A percentile compares a stretch with the other conserved stretches of the same genome.
Conservation (phyloP, 1,284 basidiomycete species). For the Ganoderma leucocontextum region DNA sequence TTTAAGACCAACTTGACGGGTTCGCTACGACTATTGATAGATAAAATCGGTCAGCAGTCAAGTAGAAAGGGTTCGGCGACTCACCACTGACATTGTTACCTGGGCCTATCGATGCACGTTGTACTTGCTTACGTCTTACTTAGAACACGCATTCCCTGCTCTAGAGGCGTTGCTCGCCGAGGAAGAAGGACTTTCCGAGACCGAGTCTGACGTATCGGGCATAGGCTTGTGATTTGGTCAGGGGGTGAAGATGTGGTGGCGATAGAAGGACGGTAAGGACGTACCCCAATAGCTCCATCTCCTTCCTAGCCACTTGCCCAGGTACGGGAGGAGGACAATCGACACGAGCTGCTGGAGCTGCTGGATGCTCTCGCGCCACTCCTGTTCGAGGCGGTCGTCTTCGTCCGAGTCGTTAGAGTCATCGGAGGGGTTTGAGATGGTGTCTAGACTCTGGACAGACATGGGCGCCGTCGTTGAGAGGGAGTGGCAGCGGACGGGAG, state of each 20-base stretch:
- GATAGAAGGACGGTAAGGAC: conserved; percentile 41
- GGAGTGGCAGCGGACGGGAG: conserved; percentile 9
- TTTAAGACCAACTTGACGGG: conserved; percentile 28
- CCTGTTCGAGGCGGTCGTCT: conserved; percentile 79
- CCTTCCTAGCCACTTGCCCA: conserved; percentile 90
- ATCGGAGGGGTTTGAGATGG: conserved; percentile 51
- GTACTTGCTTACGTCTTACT: conserved; percentile 10
- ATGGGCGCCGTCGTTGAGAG: conserved; percentile 44
- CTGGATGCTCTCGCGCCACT: conserved; percentile 91
- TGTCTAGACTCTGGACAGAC: conserved; percentile 56
- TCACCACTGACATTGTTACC: conserved; percentile 27
- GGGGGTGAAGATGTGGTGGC: conserved; percentile 20
- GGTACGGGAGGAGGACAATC: conserved; percentile 83
- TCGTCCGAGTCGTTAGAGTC: conserved; percentile 72
- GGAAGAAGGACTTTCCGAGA: conserved; percentile 72
- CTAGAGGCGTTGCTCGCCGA: conserved; percentile 48
- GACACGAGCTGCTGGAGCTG: conserved; percentile 86
- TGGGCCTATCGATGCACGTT: conserved; percentile 1
- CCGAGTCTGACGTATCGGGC: conserved; percentile 76
- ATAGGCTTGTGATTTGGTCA: conserved; percentile 59
- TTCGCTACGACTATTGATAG: conserved; percentile 49
- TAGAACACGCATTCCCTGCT: not conserved
- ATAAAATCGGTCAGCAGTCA: conserved; percentile 47
- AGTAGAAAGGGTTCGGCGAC: conserved; percentile 26
- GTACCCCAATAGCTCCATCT: conserved; percentile 87